A percentile compares a stretch with the other conserved stretches of the same genome.
Evolutionary conservation across 768 basidiomycete species (phyloP).

Genomic region (Boletus vinaceobasis): DNA sequence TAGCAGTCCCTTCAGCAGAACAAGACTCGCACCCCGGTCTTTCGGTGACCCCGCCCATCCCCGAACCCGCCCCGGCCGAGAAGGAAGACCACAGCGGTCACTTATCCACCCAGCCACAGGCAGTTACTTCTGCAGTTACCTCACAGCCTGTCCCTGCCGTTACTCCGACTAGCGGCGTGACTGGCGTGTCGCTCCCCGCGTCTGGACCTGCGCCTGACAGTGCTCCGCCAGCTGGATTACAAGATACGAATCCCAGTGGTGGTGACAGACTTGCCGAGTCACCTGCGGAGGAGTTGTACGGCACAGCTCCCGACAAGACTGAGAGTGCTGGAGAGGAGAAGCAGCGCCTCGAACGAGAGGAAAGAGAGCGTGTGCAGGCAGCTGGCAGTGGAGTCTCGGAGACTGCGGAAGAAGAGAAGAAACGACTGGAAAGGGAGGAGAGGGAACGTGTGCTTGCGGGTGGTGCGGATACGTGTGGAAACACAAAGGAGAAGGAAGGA

Average conservation of each 20-base stretch:
- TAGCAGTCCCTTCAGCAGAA: conserved; percentile 35
- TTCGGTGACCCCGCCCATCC: conserved; percentile 43
- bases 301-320: conserved; percentile 26
- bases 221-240: conserved; percentile 29
- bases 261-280: conserved; percentile 25
- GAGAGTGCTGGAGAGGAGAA: conserved; percentile 69
- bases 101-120: conserved; percentile 1
- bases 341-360: conserved; percentile 51
- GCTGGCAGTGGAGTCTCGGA: conserved; percentile 32
- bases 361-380: conserved; percentile 45
- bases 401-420: conserved; percentile 64
- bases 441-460: conserved; percentile 48
- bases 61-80: conserved; percentile 10
- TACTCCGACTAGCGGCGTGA: conserved; percentile 31
- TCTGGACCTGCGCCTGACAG: conserved; percentile 62
- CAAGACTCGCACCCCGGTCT: conserved; percentile 32
- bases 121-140: conserved; percentile 11
- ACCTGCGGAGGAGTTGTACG: conserved; percentile 30
- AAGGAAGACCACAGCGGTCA: conserved; percentile 7
- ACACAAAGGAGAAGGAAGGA: conserved; percentile 30
- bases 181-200: conserved; percentile 66
- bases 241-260: not conserved
- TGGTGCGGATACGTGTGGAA: conserved; percentile 7
- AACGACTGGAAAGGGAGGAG: conserved; percentile 61
- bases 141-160: conserved; percentile 32